Conservation (phyloP, 2,329 filamentous ascomycete genomes). For the Arachnomyces sp. region DNA sequence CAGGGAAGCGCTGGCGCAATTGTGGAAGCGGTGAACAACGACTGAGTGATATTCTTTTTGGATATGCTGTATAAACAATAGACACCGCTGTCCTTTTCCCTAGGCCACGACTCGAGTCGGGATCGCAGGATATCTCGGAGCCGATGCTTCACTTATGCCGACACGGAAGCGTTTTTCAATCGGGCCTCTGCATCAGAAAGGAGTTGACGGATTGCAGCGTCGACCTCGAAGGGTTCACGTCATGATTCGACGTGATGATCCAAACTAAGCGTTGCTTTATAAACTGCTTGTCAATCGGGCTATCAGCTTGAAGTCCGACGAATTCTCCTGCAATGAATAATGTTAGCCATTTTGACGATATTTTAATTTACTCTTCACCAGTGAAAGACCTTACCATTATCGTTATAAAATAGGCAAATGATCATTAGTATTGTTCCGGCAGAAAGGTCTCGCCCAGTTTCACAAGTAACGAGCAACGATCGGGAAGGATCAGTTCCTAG, state of each 20-base stretch:
- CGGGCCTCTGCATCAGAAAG: slow-evolving; percentile 59
- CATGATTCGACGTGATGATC: slow-evolving; percentile 70
- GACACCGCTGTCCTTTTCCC: no score
- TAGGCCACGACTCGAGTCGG: no score
- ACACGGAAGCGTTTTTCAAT: slow-evolving; percentile 16
- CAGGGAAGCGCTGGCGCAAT: slow-evolving; percentile 41
- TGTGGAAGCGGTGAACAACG: slow-evolving; percentile 39
- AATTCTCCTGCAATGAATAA: slow-evolving; percentile 21
- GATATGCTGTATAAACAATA: neutral
- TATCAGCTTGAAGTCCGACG: slow-evolving; percentile 18
- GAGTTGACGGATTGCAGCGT: slow-evolving; percentile 89
- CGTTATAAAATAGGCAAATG: slow-evolving; percentile 63
- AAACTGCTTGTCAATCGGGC: slow-evolving; percentile 58
- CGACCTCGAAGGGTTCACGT: slow-evolving; percentile 72
- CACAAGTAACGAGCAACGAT: slow-evolving; percentile 57
- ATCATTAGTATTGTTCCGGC: slow-evolving; percentile 69
- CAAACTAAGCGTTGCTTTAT: slow-evolving; percentile 72
- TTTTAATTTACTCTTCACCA: slow-evolving; percentile 6
- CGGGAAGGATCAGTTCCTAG: slow-evolving; percentile 22
- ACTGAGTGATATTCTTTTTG: slow-evolving; percentile 16
- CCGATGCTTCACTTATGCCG: slow-evolving; percentile 3
- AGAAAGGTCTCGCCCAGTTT: slow-evolving; percentile 70
- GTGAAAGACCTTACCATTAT: slow-evolving; percentile 44
- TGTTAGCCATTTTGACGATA: slow-evolving; percentile 13
- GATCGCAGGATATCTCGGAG: no score